A percentile compares a stretch with the other conserved stretches of the same genome.
Conservation (phyloP, 2,329 filamentous ascomycete genomes). For the Claviceps pazoutovae region DNA sequence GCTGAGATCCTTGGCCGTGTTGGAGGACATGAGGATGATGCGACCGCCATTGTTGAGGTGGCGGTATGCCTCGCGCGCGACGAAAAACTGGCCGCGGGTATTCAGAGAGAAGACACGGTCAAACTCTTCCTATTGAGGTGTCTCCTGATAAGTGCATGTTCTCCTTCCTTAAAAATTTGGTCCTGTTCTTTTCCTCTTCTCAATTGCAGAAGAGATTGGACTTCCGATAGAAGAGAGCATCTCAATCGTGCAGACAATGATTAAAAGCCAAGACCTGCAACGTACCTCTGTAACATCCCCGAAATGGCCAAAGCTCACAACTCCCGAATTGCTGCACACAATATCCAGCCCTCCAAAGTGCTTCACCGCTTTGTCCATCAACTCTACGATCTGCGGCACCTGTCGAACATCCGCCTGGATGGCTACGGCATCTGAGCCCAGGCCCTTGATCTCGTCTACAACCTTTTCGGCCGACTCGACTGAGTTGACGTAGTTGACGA, state of each 20-base stretch:
- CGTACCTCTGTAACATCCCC: not conserved
- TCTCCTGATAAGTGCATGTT: not conserved
- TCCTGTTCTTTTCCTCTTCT: no score
- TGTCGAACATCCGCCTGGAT: conserved; percentile 56
- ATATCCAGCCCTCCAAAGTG: conserved; percentile 56
- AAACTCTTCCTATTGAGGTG: conserved; percentile 43
- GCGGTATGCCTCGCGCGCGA: conserved; percentile 56
- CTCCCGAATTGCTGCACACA: conserved; percentile 54
- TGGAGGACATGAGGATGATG: conserved; percentile 60
- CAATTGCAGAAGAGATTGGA: not conserved
- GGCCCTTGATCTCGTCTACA: conserved; percentile 35
- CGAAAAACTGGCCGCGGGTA: conserved; percentile 57
- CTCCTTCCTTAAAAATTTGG: not conserved
- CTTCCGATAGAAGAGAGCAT: not conserved
- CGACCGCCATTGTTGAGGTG: conserved; percentile 53
- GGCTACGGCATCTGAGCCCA: conserved; percentile 47
- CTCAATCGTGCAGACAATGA: not conserved
- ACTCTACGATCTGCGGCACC: conserved; percentile 44
- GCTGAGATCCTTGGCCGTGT: conserved; percentile 51
- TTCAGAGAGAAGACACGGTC: conserved; percentile 59
- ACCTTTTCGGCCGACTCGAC: conserved; percentile 42
- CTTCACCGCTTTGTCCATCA: conserved; percentile 49
- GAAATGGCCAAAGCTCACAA: not conserved
- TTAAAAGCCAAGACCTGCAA: not conserved
- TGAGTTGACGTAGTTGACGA: conserved; percentile 46